Evolutionary conservation across 768 basidiomycete species (phyloP), one percentile per base, ranked within the genome.

Genomic region (Udeniomyces megalosporus): DNA sequence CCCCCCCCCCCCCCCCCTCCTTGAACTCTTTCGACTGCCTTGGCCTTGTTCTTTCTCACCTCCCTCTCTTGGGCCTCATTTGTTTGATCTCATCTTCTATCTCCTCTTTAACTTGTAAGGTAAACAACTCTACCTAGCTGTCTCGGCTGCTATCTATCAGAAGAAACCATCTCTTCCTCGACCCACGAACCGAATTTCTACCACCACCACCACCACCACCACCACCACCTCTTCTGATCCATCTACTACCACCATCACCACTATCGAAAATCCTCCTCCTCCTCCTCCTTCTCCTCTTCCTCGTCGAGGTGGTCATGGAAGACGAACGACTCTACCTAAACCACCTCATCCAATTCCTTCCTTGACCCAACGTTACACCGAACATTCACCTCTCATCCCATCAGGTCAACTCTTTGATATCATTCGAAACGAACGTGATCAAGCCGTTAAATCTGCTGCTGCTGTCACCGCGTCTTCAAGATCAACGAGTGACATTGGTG

Each of bases 101-200:
- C 26, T n/a, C 4, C 14, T 45, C 0, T 56, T 24, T 10, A 11
- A 5, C 29, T n/a, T n/a, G 7, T 2, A 31, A 63, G 61, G 61
- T 17, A 57, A 65, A 44, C 63, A 65, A 46, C 63, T 65, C 46
- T 65, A 65, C 47, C 42, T 52, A 29, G 58, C 50, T 10, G 58
- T 65, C 14, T 45, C 63, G 15, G 50, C 38, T 15, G 38, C 51
- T 1, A 65, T 65, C 45, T 49, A 59, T 29, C 34, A n/a, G 28
- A 17, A 26, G 14, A 31, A 31, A 10, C 32, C 58, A 12, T 32
- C 58, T 4, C 24, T 49, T 48, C 58, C 47, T 6, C 44, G n/a
- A 24, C 57, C 58, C 8, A 24, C 58, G 14, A 24, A 24, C n/a
- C 31, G 11, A 8, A 32, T 22, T 45, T 15, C 11, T 34, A 12